Conservation (phyloP, 106 monocot genomes). For the Agapanthus africanus region DNA sequence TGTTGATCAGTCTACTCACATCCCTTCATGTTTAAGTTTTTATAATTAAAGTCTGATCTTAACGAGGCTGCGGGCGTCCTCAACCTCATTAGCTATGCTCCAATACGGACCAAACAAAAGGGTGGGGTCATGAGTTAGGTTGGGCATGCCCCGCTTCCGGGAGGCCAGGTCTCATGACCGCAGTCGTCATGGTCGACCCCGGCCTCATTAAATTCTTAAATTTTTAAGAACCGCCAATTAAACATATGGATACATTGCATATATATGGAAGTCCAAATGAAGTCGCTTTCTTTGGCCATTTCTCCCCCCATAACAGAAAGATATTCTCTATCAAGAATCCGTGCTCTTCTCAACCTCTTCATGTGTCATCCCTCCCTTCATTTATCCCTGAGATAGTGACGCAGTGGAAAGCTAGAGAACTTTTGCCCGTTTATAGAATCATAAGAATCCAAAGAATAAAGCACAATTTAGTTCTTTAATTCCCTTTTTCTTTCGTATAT, state of each 20-base stretch:
- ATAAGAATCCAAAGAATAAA: no score
- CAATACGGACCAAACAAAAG: neutral
- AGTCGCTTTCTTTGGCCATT: conserved; percentile 19
- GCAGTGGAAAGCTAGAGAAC: neutral
- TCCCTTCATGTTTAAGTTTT: no score
- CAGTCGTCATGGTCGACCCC: neutral
- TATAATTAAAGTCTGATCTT: no score
- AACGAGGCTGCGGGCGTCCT: neutral
- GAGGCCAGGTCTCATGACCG: neutral
- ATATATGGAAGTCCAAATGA: neutral
- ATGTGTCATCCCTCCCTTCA: neutral
- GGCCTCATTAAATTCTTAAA: neutral
- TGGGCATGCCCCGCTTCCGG: neutral
- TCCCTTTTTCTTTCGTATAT: no score
- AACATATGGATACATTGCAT: neutral
- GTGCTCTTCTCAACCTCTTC: conserved; percentile 6
- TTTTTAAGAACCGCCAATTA: neutral
- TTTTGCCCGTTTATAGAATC: neutral
- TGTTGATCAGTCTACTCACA: no score
- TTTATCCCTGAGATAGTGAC: neutral
- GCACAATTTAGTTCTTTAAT: no score
- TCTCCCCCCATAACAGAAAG: conserved; percentile 17
- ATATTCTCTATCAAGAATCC: conserved; percentile 23
- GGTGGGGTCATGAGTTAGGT: neutral
- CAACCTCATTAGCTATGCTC: no score